A percentile compares a stretch with the other conserved stretches of the same genome.
Evolutionary conservation across 345 rosid genomes (phyloP).

Genomic region (Citrus maxima): DNA sequence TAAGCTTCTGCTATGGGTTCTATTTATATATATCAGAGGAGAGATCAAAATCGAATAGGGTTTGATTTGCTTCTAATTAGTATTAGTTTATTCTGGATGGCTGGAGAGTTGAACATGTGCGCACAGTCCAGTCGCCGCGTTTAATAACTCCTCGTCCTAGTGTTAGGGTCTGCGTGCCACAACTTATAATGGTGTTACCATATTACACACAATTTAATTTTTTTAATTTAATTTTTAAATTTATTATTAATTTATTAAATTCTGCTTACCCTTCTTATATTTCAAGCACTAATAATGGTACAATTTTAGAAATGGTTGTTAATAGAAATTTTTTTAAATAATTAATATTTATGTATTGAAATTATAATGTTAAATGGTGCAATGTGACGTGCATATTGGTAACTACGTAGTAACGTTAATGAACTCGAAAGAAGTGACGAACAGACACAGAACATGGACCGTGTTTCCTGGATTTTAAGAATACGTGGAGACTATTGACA

Average conservation of each 20-base stretch:
- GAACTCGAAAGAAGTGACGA: background rate
- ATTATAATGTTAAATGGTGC: background rate
- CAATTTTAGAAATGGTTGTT: background rate
- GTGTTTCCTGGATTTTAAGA: background rate
- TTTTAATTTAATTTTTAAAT: too few species aligned
- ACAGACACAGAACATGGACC: background rate
- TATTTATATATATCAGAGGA: conserved; percentile 8
- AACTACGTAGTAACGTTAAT: background rate
- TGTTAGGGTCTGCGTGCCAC: background rate
- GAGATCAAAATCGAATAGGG: conserved; percentile 3
- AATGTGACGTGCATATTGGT: background rate
- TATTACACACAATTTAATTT: too few species aligned
- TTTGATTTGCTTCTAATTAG: background rate
- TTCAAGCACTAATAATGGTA: background rate
- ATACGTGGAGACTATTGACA: background rate
- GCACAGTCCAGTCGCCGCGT: conserved; percentile 20
- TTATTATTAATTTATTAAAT: background rate
- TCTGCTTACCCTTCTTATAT: background rate
- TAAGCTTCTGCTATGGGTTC: background rate
- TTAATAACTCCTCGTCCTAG: background rate
- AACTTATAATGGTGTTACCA: background rate
- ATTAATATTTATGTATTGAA: background rate
- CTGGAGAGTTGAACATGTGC: background rate
- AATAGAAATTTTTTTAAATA: background rate
- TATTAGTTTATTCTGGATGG: background rate